Percentiles rank a stretch among this genome's conserved stretches.
Conservation (phyloP, 352 stramenopile species). For the Globisporangium mamillatum region DNA sequence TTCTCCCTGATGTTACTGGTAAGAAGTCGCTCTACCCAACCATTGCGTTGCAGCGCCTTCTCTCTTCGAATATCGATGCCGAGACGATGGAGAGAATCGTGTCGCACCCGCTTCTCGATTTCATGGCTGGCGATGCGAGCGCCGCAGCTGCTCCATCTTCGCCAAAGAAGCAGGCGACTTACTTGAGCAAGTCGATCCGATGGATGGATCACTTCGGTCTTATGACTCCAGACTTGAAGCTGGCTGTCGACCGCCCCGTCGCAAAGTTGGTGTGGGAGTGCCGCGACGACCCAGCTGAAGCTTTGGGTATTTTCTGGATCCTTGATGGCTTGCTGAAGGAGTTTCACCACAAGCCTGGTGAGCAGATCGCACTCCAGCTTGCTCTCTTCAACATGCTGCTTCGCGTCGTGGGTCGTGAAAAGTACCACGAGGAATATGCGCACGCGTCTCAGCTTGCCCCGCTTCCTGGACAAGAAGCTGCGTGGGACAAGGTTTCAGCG, state of each 20-base stretch:
- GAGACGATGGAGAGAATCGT: conserved; percentile 90
- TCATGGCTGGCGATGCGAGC: conserved; percentile 45
- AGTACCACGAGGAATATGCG: conserved; percentile 71
- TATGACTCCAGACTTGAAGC: conserved; percentile 67
- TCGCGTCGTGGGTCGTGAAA: conserved; percentile 74
- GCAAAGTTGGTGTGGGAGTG: conserved; percentile 85
- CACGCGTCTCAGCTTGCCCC: conserved; percentile 55
- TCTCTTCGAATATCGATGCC: conserved; percentile 89
- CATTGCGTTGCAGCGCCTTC: conserved; percentile 89
- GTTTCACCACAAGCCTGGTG: conserved; percentile 84
- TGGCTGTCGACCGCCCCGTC: conserved; percentile 68
- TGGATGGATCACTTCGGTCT: conserved; percentile 90
- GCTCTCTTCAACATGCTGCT: conserved; percentile 87
- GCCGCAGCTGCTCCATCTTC: conserved; percentile 14
- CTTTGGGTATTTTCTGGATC: conserved; percentile 79
- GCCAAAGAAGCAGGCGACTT: conserved; percentile 51
- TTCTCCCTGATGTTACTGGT: conserved; percentile 93
- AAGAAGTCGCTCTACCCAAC: conserved; percentile 92
- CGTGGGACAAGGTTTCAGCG: conserved; percentile 63
- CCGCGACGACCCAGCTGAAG: conserved; percentile 75
- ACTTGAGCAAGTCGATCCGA: conserved; percentile 87
- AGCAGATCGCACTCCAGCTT: conserved; percentile 79
- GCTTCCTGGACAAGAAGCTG: conserved; percentile 69
- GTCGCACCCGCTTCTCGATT: conserved; percentile 74
- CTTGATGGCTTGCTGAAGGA: conserved; percentile 73